Evolutionary conservation across 2,329 filamentous ascomycete genomes (phyloP), one percentile per base, ranked within the genome.

Genomic region (Phialophora macrospora): DNA sequence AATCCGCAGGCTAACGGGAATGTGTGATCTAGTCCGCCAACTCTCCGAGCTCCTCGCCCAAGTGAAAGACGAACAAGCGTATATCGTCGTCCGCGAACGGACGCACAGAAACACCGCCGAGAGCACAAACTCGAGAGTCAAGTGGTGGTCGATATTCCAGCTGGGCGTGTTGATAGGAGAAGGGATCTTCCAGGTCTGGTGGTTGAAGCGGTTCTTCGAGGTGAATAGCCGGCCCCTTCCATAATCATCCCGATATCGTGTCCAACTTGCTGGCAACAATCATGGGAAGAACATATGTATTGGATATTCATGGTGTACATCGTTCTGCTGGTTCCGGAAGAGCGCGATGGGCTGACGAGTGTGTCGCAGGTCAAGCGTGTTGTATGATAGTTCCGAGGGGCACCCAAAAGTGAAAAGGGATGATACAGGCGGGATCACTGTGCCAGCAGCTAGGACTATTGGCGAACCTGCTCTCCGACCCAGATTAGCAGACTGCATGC

Each of bases 141-240:
- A 99, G 84, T 99, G 95, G 95, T 99, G 95, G 95, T 97, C 95
- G 80, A 86, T 98, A 74, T 98, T 98, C 80, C 93, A 99, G 80
- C 88, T 99, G 71, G 86, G 88, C 63, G 88, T 98, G 58, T 86
- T 99, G 69, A 84, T 96, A 71, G 93, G 90, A 74, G 92, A 98
- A 83, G 95, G 93, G 67, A 83, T 97, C 72, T 99, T 99, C 84
- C 95, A 99, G 83, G 94, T 99, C 71, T 99, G 95, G 94, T 99
- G 95, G 93, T 81, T 99, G 78, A 95, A 96, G 83, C 88, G 95
- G 76, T 99, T 99, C 86, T 97, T 97, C 77, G 93, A 97, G 88
- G 88, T 89, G 57, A 65, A 69, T 60, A 67, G 67, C 57, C 67
- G 67, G n/a, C 65, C 67, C 62, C 64, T 69, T 62, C 67, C 67